phyloP scores from a whole-genome alignment of 2,329 filamentous ascomycete genomes.

The Colletotrichum trifolii region DNA sequence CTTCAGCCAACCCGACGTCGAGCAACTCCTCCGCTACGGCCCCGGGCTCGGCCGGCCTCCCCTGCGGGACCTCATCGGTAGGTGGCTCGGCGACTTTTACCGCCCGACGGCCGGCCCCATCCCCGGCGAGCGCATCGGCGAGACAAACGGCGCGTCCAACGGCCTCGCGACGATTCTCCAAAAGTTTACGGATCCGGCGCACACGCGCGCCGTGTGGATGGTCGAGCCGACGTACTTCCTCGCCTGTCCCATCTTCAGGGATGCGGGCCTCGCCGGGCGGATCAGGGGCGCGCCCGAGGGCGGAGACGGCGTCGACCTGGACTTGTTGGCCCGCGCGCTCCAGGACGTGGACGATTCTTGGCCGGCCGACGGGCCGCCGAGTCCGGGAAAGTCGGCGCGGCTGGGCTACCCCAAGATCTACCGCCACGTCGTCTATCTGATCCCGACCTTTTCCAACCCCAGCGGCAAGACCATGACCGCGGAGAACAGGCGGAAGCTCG shows the following conservation, averaged over 20 bases:
- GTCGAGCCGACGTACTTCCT: constrained; percentile 86
- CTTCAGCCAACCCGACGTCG: neutral
- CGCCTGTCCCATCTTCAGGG: constrained; percentile 71
- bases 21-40: constrained; percentile 6
- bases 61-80: constrained; percentile 58
- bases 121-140: constrained; percentile 73
- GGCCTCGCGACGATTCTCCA: constrained; percentile 81
- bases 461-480: constrained; percentile 84
- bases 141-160: constrained; percentile 88
- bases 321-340: constrained; percentile 62
- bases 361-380: constrained; percentile 1
- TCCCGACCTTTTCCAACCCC: constrained; percentile 90
- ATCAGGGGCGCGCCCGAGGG: constrained; percentile 81
- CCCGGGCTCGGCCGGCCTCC: constrained; percentile 1
- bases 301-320: constrained; percentile 78
- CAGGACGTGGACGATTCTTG: neutral
- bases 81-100: constrained; percentile 77
- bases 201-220: constrained; percentile 82
- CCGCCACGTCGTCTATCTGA: constrained; percentile 86
- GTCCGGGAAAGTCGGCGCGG: neutral
- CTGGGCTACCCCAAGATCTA: constrained; percentile 76
- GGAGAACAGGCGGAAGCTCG: constrained; percentile 72
- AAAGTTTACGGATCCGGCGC: constrained; percentile 82
- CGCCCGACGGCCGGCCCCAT: constrained; percentile 23
- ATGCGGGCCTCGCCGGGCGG: constrained; percentile 51